A percentile compares a stretch with the other conserved stretches of the same genome.
phyloP scores from a whole-genome alignment of 805 yeast species.

The Saccharomycopsis oosterbeekiorum region DNA sequence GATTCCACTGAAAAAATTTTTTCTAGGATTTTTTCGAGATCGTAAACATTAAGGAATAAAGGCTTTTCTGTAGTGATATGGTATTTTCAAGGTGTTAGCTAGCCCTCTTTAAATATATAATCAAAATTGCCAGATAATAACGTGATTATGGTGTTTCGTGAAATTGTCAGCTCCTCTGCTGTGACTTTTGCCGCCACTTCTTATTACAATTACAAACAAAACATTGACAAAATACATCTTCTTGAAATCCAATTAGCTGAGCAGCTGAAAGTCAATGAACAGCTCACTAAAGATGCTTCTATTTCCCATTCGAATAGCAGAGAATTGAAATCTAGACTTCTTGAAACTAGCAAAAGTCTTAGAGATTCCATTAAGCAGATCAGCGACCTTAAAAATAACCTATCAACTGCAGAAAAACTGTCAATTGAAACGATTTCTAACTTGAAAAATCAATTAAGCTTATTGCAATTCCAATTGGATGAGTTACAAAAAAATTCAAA shows the following conservation, averaged over 20 bases:
- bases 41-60: no score
- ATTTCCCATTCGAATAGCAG: conserved; percentile 1
- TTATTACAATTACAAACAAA: not conserved
- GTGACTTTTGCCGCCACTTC: not conserved
- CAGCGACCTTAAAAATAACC: not conserved
- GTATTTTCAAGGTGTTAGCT: no score
- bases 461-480: not conserved
- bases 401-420: not conserved
- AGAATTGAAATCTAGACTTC: not conserved
- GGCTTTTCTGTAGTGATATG: no score
- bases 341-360: not conserved
- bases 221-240: not conserved
- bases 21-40: no score
- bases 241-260: not conserved
- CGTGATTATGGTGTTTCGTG: not conserved
- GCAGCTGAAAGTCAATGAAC: conserved; percentile 2
- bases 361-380: not conserved
- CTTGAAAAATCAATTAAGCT: not conserved
- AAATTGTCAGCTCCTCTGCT: not conserved
- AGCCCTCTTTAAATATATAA: no score
- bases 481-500: not conserved
- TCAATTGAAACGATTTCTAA: not conserved
- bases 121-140: no score
- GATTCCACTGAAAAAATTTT: no score
- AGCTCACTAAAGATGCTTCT: not conserved